These are phyloP conservation scores for Heteromeles arbutifolia DNA, from an alignment of 306 rosid genomes.

Conservation along the genomic window DNA sequence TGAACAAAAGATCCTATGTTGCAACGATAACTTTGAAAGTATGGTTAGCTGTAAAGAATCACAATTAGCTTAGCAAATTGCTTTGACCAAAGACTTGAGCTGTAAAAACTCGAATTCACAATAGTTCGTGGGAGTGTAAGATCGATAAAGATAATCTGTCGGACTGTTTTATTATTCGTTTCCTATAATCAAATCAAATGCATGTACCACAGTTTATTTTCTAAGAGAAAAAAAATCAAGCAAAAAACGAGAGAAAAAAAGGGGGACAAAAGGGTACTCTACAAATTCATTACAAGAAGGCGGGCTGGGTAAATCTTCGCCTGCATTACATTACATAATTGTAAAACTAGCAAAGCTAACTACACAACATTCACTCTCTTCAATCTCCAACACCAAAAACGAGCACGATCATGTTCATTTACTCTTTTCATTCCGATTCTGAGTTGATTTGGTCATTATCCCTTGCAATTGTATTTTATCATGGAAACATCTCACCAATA, in stretches of 20 bases:
- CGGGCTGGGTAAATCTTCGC: slow-evolving; percentile 7
- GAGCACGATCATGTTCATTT: slow-evolving; percentile 10
- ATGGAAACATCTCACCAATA: slow-evolving; percentile 13
- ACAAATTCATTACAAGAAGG: slow-evolving; percentile 2
- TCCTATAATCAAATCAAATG: slow-evolving; percentile 11
- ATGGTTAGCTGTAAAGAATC: too few relatives aligned
- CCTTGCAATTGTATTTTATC: slow-evolving; percentile 9
- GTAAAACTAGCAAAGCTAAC: slow-evolving; percentile 23
- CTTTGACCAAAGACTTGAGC: not conserved
- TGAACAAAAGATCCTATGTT: too few relatives aligned
- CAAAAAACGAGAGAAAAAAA: not conserved
- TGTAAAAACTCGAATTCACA: not conserved
- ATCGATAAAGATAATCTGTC: not conserved
- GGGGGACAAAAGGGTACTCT: not conserved
- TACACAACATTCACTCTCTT: slow-evolving; percentile 31
- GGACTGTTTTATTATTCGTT: not conserved
- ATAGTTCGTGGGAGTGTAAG: not conserved
- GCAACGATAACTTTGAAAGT: too few relatives aligned
- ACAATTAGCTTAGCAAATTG: too few relatives aligned
- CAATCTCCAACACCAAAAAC: slow-evolving; percentile 17
- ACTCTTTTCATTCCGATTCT: slow-evolving; percentile 19
- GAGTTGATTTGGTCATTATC: slow-evolving; percentile 19
- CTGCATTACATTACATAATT: slow-evolving; percentile 23
- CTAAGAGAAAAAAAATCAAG: not conserved
- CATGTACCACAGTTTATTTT: not conserved